Base-by-base conservation (phyloP, 371 early-diverging fungal species). In the Scutellospora calospora region DNA sequence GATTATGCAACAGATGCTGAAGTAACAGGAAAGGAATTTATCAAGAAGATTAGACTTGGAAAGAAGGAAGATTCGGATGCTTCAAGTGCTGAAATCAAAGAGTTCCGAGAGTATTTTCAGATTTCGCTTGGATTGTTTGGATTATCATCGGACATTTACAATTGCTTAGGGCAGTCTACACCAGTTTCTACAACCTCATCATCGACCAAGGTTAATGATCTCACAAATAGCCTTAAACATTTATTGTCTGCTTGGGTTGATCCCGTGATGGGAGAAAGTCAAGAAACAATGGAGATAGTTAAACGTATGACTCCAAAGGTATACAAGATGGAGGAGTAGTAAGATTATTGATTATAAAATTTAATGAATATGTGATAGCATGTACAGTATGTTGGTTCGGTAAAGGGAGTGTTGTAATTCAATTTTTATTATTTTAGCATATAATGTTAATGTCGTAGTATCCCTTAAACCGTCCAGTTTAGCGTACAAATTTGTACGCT, bases 281-380 rank as follows among this genome's bases (percentile, higher is more conserved):
- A 12, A 66, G 66, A 66, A 66, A 66, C 11, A 66, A 31, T 38
- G 9, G 29, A 66, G 66, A 66, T 66, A 29, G n/a, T 66, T 66
- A 66, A 66, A 38, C 41, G 31, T n/a, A 66, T 66, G 66, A 31
- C 11, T 27, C 66, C 66, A 66, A 27, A 4, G 66, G 45, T 85
- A 71, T 80, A 86, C 86, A 20, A 66, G 66, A 66, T 66, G 66
- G 66, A 66, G n/a, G n/a, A n/a, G n/a, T n/a, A n/a, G n/a, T n/a
- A n/a, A n/a, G n/a, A n/a, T n/a, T n/a, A n/a, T n/a, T n/a, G n/a
- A n/a, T n/a, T n/a, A n/a, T n/a, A n/a, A n/a, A n/a, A n/a, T n/a
- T n/a, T n/a, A n/a, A n/a, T n/a, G n/a, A n/a, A n/a, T n/a, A n/a
- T n/a, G n/a, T n/a, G n/a, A n/a, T n/a, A n/a, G n/a, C n/a, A n/a